Evolutionary conservation across 73 alveolate genomes (phyloP).

Genomic region (Paramecium caudatum): DNA sequence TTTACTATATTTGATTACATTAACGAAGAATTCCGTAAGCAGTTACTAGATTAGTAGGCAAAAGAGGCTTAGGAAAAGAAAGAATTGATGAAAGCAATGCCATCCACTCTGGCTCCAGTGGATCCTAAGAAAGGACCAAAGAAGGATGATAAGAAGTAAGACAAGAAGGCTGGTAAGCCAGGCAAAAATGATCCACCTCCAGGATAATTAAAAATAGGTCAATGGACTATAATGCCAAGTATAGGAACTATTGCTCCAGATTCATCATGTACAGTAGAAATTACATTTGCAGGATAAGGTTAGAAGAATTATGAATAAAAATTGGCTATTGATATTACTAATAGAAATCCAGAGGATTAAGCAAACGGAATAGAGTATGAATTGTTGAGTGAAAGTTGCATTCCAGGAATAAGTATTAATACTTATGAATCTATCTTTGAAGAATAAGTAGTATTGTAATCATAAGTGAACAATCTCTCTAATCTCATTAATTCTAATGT

Average conservation of each 20-base stretch:
- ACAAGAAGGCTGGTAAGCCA: slow-evolving; percentile 88
- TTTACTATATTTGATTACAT: slow-evolving; percentile 95
- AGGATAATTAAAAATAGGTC: slow-evolving; percentile 92
- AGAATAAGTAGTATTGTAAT: slow-evolving; percentile 97
- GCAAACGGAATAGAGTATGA: slow-evolving; percentile 98
- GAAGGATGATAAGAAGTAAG: slow-evolving; percentile 92
- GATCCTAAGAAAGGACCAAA: slow-evolving; percentile 95
- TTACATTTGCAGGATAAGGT: slow-evolving; percentile 95
- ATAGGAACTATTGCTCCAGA: slow-evolving; percentile 96
- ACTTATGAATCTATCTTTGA: slow-evolving; percentile 98
- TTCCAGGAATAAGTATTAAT: slow-evolving; percentile 98
- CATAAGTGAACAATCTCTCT: slow-evolving; percentile 92
- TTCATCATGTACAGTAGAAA: slow-evolving; percentile 90
- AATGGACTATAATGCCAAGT: slow-evolving; percentile 94
- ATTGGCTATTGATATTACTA: slow-evolving; percentile 96
- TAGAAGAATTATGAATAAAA: slow-evolving; percentile 94
- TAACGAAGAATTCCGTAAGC: slow-evolving; percentile 93
- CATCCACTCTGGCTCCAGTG: slow-evolving; percentile 73
- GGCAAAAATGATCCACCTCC: slow-evolving; percentile 90
- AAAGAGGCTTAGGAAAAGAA: slow-evolving; percentile 78
- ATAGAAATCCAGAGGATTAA: slow-evolving; percentile 97
- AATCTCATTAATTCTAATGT: slow-evolving; percentile 93
- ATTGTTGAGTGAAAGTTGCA: slow-evolving; percentile 97
- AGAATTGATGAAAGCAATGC: slow-evolving; percentile 80
- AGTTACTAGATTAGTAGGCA: slow-evolving; percentile 91